Percentiles rank a stretch among this genome's conserved stretches.
Evolutionary conservation across 2,329 filamentous ascomycete species (phyloP).

Genomic region (Cadophora malorum): DNA sequence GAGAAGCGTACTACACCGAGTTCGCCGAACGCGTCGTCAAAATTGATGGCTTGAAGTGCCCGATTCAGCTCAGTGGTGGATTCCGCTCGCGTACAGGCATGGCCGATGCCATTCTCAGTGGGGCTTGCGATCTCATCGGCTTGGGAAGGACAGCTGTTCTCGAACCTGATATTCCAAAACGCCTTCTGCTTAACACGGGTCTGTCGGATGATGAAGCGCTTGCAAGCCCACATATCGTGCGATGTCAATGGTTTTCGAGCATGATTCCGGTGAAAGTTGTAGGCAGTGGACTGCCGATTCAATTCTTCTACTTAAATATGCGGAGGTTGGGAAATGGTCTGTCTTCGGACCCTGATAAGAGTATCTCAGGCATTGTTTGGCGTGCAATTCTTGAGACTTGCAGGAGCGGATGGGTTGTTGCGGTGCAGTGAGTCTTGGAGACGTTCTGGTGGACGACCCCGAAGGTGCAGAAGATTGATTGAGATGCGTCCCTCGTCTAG

Average conservation of each 20-base stretch:
- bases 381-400: constrained; percentile 7
- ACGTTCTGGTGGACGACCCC: background rate
- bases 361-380: constrained; percentile 35
- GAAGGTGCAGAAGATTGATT: constrained; percentile 17
- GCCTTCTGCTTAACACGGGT: constrained; percentile 30
- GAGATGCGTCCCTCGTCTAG: no score
- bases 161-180: constrained; percentile 29
- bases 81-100: constrained; percentile 28
- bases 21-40: constrained; percentile 27
- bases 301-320: constrained; percentile 48
- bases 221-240: constrained; percentile 42
- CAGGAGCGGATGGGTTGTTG: background rate
- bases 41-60: constrained; percentile 20
- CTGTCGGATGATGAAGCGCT: constrained; percentile 37
- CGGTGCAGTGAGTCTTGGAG: background rate
- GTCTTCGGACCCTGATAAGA: constrained; percentile 43
- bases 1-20: constrained; percentile 27
- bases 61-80: constrained; percentile 25
- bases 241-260: constrained; percentile 45
- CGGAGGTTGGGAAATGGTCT: constrained; percentile 42
- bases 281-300: constrained; percentile 43
- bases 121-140: constrained; percentile 27
- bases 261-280: constrained; percentile 45
- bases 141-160: constrained; percentile 27
- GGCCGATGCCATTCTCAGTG: constrained; percentile 24